phyloP scores from a whole-genome alignment of 1,284 basidiomycete species.

The Apiotrichum gracile region DNA sequence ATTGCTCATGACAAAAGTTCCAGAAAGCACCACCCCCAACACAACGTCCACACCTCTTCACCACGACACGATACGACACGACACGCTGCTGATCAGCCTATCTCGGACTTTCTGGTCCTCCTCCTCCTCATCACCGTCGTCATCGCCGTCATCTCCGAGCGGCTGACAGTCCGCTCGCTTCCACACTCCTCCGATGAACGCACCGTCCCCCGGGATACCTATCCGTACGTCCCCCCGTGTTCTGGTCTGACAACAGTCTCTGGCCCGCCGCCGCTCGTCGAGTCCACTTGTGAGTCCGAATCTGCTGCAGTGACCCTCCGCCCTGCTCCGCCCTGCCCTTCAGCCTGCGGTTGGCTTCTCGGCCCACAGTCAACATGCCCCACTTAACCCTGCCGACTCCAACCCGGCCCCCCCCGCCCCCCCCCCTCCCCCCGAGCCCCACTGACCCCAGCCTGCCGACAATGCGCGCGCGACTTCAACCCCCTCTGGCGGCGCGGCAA shows the following conservation, averaged over 20 bases:
- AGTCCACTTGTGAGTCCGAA: slow-evolving; percentile 34
- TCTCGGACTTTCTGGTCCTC: no score
- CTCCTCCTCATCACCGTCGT: no score
- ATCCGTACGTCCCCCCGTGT: slow-evolving; percentile 28
- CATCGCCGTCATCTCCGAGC: no score
- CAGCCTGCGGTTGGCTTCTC: background rate
- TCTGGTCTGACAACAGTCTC: slow-evolving; percentile 31
- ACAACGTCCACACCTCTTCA: no score
- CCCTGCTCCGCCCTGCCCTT: background rate
- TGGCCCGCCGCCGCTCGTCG: slow-evolving; percentile 42
- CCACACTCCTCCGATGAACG: background rate
- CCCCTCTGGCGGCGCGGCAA: slow-evolving; percentile 38
- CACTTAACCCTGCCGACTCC: no score
- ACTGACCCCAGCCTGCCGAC: slow-evolving; percentile 33
- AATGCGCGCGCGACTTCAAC: slow-evolving; percentile 44
- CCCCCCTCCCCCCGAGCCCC: no score
- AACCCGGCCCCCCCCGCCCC: no score
- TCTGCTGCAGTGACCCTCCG: background rate
- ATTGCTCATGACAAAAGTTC: no score
- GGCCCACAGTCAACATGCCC: background rate
- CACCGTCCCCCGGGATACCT: slow-evolving; percentile 20
- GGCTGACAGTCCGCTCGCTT: background rate
- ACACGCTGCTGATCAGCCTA: no score
- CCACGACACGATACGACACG: no score
- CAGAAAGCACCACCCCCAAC: no score